Percentiles rank a stretch among this genome's conserved stretches.
phyloP scores from a whole-genome alignment of 805 yeast genomes.

The Nakazawaea sp. region DNA sequence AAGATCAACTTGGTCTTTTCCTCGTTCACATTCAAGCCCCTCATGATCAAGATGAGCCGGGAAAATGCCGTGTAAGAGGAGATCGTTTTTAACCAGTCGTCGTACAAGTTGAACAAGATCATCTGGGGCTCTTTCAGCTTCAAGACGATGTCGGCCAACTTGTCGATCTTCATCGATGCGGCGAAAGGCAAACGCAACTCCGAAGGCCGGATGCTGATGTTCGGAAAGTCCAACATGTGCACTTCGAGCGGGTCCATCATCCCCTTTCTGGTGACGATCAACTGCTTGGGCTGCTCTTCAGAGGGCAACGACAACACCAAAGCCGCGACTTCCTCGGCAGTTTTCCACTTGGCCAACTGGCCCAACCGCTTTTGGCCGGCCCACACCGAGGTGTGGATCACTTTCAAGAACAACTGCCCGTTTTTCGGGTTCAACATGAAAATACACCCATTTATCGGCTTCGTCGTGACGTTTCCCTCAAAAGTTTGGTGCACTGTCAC shows the following conservation, averaged over 20 bases:
- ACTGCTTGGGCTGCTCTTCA: conserved; percentile 92
- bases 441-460: conserved; percentile 89
- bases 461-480: conserved; percentile 89
- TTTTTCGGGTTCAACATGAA: conserved; percentile 85
- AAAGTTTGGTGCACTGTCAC: conserved; percentile 86
- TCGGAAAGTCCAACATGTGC: conserved; percentile 95
- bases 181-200: conserved; percentile 88
- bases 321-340: conserved; percentile 96
- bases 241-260: conserved; percentile 93
- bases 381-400: conserved; percentile 93
- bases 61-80: conserved; percentile 94
- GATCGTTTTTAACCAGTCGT: conserved; percentile 82
- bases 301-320: conserved; percentile 80
- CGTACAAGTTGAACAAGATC: conserved; percentile 86
- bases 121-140: conserved; percentile 90
- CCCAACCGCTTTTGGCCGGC: conserved; percentile 93
- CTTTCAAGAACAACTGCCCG: conserved; percentile 83
- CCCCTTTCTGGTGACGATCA: conserved; percentile 85
- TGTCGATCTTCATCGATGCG: conserved; percentile 76
- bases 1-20: conserved; percentile 72
- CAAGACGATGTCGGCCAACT: conserved; percentile 68
- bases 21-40: conserved; percentile 73
- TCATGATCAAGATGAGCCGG: conserved; percentile 69
- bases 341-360: conserved; percentile 94
- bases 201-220: conserved; percentile 80